A percentile compares a stretch with the other conserved stretches of the same genome.
Evolutionary conservation across 2,329 filamentous ascomycete species (phyloP).

Genomic region (Phialophora chinensis): DNA sequence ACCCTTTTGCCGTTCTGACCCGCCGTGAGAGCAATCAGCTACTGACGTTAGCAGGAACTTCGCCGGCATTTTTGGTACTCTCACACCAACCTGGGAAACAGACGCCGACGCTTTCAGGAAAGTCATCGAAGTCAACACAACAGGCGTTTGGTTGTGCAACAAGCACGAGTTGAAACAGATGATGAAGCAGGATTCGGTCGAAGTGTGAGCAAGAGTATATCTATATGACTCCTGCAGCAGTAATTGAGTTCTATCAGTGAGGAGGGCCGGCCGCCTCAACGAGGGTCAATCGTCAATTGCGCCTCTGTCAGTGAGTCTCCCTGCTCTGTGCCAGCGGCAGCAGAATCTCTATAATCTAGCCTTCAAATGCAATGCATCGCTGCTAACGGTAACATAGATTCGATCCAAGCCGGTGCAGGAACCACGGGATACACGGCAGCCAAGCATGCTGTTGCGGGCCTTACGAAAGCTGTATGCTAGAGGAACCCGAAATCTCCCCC

Average conservation of each 20-base stretch:
- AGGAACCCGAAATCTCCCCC: neutral
- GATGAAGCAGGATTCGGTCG: conserved; percentile 35
- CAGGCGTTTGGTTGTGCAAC: conserved; percentile 92
- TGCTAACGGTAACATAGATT: conserved; percentile 11
- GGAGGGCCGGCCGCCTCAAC: conserved; percentile 27
- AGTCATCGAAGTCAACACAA: conserved; percentile 92
- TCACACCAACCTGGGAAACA: conserved; percentile 21
- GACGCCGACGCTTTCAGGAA: conserved; percentile 85
- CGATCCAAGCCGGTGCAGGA: conserved; percentile 33
- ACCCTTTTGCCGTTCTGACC: neutral
- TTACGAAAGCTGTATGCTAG: conserved; percentile 32
- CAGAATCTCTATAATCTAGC: neutral
- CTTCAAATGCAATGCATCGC: neutral
- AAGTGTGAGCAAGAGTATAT: conserved; percentile 21
- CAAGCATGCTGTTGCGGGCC: conserved; percentile 35
- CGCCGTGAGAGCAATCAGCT: neutral
- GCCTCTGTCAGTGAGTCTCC: conserved; percentile 30
- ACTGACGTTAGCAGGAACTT: conserved; percentile 67
- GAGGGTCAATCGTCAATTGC: conserved; percentile 52
- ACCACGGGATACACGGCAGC: conserved; percentile 32
- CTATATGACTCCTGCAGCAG: neutral
- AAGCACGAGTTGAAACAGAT: conserved; percentile 74
- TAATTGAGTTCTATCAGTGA: conserved; percentile 18
- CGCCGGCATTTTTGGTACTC: conserved; percentile 69
- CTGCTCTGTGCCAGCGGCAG: neutral